A percentile compares a stretch with the other conserved stretches of the same genome.
phyloP scores from a whole-genome alignment of 768 basidiomycete species.

The Boletus patriciae region DNA sequence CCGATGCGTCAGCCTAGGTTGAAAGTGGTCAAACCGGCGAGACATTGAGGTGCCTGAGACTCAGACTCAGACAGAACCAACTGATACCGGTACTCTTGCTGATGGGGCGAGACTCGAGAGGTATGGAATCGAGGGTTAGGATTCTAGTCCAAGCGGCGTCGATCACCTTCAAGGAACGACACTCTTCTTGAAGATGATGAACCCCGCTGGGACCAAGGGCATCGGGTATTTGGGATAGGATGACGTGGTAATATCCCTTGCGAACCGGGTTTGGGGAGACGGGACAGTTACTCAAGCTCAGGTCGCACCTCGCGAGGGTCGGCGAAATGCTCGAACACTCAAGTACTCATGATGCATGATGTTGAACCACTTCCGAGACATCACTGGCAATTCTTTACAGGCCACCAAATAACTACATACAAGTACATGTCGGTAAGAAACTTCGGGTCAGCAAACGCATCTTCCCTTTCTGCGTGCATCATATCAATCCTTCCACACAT shows the following conservation, averaged over 20 bases:
- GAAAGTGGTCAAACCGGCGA: neutral
- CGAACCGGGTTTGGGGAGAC: too few relatives aligned
- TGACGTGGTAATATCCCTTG: too few relatives aligned
- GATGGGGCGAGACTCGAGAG: too few relatives aligned
- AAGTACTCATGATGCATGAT: too few relatives aligned
- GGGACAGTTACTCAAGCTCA: too few relatives aligned
- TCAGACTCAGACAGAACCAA: constrained; percentile 3
- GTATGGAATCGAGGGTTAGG: neutral
- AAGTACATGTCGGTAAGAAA: neutral
- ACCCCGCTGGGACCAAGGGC: neutral
- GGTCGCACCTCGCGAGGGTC: too few relatives aligned
- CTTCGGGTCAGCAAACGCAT: too few relatives aligned
- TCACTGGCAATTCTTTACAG: too few relatives aligned
- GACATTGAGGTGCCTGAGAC: neutral
- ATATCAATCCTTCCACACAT: constrained; percentile 47
- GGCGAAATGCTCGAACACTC: too few relatives aligned
- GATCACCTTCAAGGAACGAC: neutral
- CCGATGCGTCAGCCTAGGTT: constrained; percentile 1
- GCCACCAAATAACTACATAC: neutral
- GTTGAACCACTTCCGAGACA: neutral
- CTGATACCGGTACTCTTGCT: neutral
- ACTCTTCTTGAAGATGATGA: neutral
- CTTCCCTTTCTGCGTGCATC: neutral
- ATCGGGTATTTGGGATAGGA: neutral
- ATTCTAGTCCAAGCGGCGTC: neutral